A percentile compares a stretch with the other conserved stretches of the same genome.
phyloP scores from a whole-genome alignment of 1,284 basidiomycete species.

The Ustilago hordei region DNA sequence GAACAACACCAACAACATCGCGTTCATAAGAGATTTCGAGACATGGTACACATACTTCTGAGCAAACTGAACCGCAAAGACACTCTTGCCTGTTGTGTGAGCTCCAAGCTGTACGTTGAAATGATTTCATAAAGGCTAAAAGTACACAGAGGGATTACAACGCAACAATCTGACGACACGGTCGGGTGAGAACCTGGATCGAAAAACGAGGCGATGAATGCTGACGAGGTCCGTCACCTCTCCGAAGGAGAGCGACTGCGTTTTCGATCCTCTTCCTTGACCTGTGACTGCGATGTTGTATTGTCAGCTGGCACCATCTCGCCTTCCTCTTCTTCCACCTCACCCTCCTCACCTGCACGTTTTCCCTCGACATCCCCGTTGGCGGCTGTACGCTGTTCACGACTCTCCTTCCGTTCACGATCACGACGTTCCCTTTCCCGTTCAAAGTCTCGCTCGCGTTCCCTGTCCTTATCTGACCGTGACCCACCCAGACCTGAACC shows the following conservation, averaged over 20 bases:
- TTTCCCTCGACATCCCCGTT: constrained; percentile 15
- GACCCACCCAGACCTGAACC: constrained; percentile 9
- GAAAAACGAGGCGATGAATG: neutral
- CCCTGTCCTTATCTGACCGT: constrained; percentile 38
- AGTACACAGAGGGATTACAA: constrained; percentile 14
- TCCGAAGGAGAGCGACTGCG: constrained; percentile 43
- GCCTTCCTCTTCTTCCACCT: constrained; percentile 36
- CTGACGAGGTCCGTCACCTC: constrained; percentile 1
- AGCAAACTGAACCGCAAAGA: neutral
- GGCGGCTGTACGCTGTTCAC: constrained; percentile 36
- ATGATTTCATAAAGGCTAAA: constrained; percentile 6
- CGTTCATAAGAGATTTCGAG: neutral
- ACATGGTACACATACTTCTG: neutral
- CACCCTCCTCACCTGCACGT: constrained; percentile 37
- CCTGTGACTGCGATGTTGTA: constrained; percentile 7
- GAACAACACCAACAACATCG: constrained; percentile 6
- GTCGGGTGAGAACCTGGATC: neutral
- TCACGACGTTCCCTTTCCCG: constrained; percentile 47
- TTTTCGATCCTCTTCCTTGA: constrained; percentile 48
- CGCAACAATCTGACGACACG: neutral
- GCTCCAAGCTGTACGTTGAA: neutral
- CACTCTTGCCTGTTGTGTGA: neutral
- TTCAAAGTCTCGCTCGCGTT: constrained; percentile 51
- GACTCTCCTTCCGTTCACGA: constrained; percentile 47
- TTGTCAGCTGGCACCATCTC: constrained; percentile 33